A percentile compares a stretch with the other conserved stretches of the same genome.
Evolutionary conservation across 192 early-diverging fungal genomes (phyloP).

Genomic region (Coemansia sp.): DNA sequence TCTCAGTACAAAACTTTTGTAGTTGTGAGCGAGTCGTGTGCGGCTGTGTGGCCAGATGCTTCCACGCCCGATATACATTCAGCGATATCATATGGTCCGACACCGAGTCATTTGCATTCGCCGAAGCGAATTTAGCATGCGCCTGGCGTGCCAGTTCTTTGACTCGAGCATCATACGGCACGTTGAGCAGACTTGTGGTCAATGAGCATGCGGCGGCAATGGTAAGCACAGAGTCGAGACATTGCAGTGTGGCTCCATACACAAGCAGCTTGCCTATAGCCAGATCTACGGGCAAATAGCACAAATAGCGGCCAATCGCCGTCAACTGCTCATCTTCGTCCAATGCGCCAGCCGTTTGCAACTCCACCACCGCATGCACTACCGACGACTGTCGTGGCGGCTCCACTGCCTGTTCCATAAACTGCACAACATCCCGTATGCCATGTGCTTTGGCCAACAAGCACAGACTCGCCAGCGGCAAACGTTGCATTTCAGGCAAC

Average conservation of each 20-base stretch:
- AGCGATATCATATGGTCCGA: neutral
- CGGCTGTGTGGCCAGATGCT: neutral
- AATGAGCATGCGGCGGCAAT: conserved; percentile 53
- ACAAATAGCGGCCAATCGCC: conserved; percentile 68
- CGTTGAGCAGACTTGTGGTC: neutral
- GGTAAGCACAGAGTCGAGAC: conserved; percentile 75
- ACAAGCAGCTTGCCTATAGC: conserved; percentile 74
- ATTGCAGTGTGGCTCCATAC: conserved; percentile 70
- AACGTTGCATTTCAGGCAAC: conserved; percentile 61
- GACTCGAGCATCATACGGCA: neutral
- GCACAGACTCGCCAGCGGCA: conserved; percentile 75
- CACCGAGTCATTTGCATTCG: too few species aligned
- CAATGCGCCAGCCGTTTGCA: conserved; percentile 35
- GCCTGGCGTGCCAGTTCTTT: neutral
- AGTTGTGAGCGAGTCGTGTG: too few species aligned
- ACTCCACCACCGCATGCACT: conserved; percentile 55
- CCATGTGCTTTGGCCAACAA: conserved; percentile 69
- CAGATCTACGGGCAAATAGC: conserved; percentile 72
- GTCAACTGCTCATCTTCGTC: conserved; percentile 58
- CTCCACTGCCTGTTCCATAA: conserved; percentile 64
- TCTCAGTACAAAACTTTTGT: neutral
- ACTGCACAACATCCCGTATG: conserved; percentile 55
- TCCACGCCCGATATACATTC: neutral
- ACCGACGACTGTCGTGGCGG: conserved; percentile 68
- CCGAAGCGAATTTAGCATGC: neutral